Evolutionary conservation across 306 rosid genomes (phyloP).

Genomic region (Cicer arietinum): DNA sequence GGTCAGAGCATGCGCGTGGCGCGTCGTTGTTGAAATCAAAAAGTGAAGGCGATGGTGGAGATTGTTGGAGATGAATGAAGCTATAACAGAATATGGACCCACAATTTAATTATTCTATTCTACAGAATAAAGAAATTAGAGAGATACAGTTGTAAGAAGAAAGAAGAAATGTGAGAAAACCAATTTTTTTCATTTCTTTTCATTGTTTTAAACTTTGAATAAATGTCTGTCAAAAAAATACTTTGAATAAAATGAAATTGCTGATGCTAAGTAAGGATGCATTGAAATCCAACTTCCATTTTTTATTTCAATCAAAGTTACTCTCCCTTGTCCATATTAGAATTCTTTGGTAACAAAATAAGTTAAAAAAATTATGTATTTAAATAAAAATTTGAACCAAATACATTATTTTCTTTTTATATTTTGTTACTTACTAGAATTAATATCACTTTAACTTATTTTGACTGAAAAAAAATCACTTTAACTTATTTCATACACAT

Average conservation of each 20-base stretch:
- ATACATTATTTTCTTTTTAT: too few relatives aligned
- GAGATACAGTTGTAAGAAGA: not conserved
- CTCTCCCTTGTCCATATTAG: too few relatives aligned
- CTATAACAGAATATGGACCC: constrained; percentile 6
- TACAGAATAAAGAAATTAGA: not conserved
- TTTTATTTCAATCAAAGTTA: not conserved
- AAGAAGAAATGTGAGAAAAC: constrained; percentile 23
- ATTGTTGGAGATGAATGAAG: not conserved
- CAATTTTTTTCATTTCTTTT: not conserved
- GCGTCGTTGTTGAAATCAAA: not conserved
- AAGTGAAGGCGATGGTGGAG: not conserved
- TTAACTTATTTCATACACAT: too few relatives aligned
- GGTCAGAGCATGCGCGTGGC: constrained; percentile 20
- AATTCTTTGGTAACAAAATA: too few relatives aligned
- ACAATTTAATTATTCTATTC: not conserved
- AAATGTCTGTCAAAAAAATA: too few relatives aligned
- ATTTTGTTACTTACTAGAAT: too few relatives aligned
- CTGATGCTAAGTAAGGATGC: not conserved
- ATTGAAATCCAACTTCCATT: not conserved
- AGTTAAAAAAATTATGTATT: too few relatives aligned
- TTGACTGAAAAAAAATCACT: too few relatives aligned
- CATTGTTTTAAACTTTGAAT: too few relatives aligned
- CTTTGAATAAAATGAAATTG: not conserved
- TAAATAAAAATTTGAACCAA: too few relatives aligned
- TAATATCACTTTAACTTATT: too few relatives aligned